phyloP scores from a whole-genome alignment of 345 rosid genomes.

The Brassica cretica region DNA sequence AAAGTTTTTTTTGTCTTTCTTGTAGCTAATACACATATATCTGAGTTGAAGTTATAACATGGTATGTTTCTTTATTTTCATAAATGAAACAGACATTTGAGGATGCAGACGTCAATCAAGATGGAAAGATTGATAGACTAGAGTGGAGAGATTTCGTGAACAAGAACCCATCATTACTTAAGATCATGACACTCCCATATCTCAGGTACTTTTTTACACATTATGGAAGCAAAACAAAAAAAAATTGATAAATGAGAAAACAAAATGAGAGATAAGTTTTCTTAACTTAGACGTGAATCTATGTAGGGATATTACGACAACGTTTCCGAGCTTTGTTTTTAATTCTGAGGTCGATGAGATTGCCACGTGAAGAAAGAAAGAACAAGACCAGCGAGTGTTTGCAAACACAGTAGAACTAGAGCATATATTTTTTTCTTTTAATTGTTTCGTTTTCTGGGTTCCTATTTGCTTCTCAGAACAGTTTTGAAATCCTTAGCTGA shows the following conservation, averaged over 20 bases:
- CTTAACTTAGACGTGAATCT: not conserved
- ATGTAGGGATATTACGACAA: conserved; percentile 90
- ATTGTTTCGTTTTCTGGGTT: conserved; percentile 30
- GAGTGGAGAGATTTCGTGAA: conserved; percentile 92
- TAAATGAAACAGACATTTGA: conserved; percentile 65
- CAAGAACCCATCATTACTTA: conserved; percentile 80
- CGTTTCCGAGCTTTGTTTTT: conserved; percentile 94
- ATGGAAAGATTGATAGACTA: conserved; percentile 79
- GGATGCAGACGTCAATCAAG: conserved; percentile 83
- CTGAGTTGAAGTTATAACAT: not conserved
- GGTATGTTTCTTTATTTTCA: not conserved
- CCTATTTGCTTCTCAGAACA: conserved; percentile 26
- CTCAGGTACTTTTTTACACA: conserved; percentile 52
- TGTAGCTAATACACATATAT: not conserved
- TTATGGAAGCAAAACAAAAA: not conserved
- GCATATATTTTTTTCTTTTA: not conserved
- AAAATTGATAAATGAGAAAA: not conserved
- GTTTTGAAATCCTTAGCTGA: conserved; percentile 16
- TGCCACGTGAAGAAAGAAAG: conserved; percentile 50
- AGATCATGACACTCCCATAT: conserved; percentile 97
- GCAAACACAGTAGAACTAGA: conserved; percentile 30
- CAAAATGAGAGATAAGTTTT: not conserved
- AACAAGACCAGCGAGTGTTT: conserved; percentile 19
- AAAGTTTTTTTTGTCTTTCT: not conserved
- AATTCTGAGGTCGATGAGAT: conserved; percentile 92